A percentile compares a stretch with the other conserved stretches of the same genome.
These are phyloP conservation scores for Fusarium bactridioides DNA, from an alignment of 2,329 filamentous ascomycete species.

Conservation along the genomic window DNA sequence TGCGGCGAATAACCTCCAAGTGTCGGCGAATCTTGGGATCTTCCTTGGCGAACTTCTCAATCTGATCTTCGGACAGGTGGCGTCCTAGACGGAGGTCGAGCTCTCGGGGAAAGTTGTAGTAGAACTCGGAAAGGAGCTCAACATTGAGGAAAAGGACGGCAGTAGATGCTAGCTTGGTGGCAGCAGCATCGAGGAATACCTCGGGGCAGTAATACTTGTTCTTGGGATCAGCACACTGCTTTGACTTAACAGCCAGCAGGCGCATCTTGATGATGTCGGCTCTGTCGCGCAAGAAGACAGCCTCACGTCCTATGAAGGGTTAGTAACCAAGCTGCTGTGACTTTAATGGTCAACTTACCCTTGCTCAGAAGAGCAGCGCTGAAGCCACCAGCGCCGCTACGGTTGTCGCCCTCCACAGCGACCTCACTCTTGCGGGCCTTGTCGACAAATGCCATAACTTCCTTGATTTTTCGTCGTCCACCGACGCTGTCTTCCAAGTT, in stretches of 20 bases:
- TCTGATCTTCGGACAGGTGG: slow-evolving; percentile 77
- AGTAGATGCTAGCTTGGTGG: slow-evolving; percentile 91
- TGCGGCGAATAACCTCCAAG: slow-evolving; percentile 88
- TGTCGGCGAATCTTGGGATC: slow-evolving; percentile 90
- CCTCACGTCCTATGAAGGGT: slow-evolving; percentile 76
- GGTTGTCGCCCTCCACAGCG: slow-evolving; percentile 81
- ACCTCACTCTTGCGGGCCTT: slow-evolving; percentile 87
- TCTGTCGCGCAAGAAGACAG: slow-evolving; percentile 91
- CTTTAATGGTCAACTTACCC: slow-evolving; percentile 62
- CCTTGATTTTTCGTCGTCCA: slow-evolving; percentile 82
- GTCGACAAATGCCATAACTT: slow-evolving; percentile 92
- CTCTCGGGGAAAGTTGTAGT: slow-evolving; percentile 95
- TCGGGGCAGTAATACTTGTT: slow-evolving; percentile 99
- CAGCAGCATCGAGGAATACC: slow-evolving; percentile 96
- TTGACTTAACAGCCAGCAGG: slow-evolving; percentile 84
- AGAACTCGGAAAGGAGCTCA: slow-evolving; percentile 95
- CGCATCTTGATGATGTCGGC: slow-evolving; percentile 92
- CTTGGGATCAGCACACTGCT: slow-evolving; percentile 81
- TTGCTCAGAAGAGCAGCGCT: slow-evolving; percentile 83
- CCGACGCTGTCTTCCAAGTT: slow-evolving; percentile 80
- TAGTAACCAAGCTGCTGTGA: slow-evolving; percentile 27
- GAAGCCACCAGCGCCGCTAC: slow-evolving; percentile 90
- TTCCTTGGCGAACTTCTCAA: slow-evolving; percentile 91
- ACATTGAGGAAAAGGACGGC: slow-evolving; percentile 98
- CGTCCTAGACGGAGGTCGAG: slow-evolving; percentile 87